Conservation (phyloP, 495 filamentous ascomycete species). For the Aspergillus indologenus region DNA sequence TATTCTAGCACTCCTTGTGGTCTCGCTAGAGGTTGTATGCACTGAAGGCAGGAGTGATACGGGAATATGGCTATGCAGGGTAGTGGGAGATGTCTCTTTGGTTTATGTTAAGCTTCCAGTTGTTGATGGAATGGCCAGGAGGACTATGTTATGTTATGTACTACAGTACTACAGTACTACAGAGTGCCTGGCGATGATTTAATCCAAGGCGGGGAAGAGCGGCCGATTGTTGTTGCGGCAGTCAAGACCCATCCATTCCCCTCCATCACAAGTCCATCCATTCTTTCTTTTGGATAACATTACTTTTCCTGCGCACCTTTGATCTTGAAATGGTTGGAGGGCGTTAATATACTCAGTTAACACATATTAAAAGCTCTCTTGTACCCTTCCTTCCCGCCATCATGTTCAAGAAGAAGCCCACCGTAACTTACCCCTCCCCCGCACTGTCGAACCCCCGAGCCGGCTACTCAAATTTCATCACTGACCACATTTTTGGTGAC, state of each 20-base stretch:
- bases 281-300: background rate
- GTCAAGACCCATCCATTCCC: constrained; percentile 10
- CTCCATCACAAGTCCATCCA: constrained; percentile 5
- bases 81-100: too few species aligned
- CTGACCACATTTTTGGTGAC: constrained; percentile 4
- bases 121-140: too few species aligned
- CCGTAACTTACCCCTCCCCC: constrained; percentile 42
- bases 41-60: too few species aligned
- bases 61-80: too few species aligned
- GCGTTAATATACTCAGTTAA: background rate
- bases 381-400: constrained; percentile 4
- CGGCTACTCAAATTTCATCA: background rate
- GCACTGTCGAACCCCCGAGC: constrained; percentile 16
- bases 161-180: too few species aligned
- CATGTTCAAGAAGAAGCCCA: constrained; percentile 84
- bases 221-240: constrained; percentile 28
- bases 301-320: background rate
- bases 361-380: background rate
- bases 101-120: too few species aligned
- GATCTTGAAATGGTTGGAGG: background rate
- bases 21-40: too few species aligned
- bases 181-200: background rate
- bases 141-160: too few species aligned
- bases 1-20: too few species aligned
- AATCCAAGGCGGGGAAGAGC: constrained; percentile 7